Evolutionary conservation across 2,329 filamentous ascomycete genomes (phyloP).

Genomic region (Tolypocladium capitatum): DNA sequence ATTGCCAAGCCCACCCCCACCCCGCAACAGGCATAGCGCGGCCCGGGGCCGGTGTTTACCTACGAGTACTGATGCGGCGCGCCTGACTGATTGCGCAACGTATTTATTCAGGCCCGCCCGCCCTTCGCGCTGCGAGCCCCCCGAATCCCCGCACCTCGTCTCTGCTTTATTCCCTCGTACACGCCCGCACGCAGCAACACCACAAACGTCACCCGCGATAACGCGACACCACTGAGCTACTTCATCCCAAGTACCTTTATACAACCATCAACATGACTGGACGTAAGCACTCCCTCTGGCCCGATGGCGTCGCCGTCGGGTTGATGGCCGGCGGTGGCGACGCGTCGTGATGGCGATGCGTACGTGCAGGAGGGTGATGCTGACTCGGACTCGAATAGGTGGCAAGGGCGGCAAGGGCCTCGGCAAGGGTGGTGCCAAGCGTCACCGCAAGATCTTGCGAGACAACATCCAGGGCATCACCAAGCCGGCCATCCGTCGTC

Average conservation of each 20-base stretch:
- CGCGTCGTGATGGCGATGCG: neutral
- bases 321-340: no score
- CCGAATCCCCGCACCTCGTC: slow-evolving; percentile 13
- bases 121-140: slow-evolving; percentile 9
- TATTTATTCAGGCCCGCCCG: slow-evolving; percentile 22
- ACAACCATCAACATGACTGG: slow-evolving; percentile 51
- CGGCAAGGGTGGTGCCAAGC: slow-evolving; percentile 97
- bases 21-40: slow-evolving; percentile 5
- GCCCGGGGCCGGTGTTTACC: neutral
- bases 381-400: slow-evolving; percentile 42
- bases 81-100: slow-evolving; percentile 21
- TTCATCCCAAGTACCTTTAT: slow-evolving; percentile 5
- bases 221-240: slow-evolving; percentile 4
- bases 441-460: slow-evolving; percentile 97
- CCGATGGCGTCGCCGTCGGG: no score
- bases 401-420: slow-evolving; percentile 96
- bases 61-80: slow-evolving; percentile 7
- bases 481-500: slow-evolving; percentile 96
- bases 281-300: slow-evolving; percentile 48
- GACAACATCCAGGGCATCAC: slow-evolving; percentile 99
- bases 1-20: slow-evolving; percentile 2
- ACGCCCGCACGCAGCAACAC: slow-evolving; percentile 12
- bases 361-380: slow-evolving; percentile 11
- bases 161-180: slow-evolving; percentile 10
- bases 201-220: slow-evolving; percentile 9